Evolutionary conservation across 1,284 basidiomycete genomes (phyloP), one percentile per base, ranked within the genome.

Genomic region (Tylopilus sp.): DNA sequence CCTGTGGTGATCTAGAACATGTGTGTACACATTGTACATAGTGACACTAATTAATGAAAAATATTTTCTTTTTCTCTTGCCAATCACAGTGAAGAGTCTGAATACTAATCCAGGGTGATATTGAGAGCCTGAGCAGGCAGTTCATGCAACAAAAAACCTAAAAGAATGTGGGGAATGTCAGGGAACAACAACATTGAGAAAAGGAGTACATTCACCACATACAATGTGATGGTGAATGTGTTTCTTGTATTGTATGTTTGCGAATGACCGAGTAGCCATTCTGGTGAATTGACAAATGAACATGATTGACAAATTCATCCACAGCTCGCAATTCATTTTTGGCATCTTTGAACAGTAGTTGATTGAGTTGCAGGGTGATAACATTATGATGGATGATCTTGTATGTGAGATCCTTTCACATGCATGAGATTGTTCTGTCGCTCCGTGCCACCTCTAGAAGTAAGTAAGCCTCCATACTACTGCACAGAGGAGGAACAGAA

Each of bases 371-470:
- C 39, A 57, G 19, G 39, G 38, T 41, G 26, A 57, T 57, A 13
- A 41, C 39, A 41, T 57, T 57, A 13, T 18, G 55, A 33, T 57
- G 55, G 13, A 57, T 33, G 36, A 57, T 57, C 39, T 57, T 19
- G 9, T 39, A 41, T 29, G 52, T 15, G 18, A 53, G 52, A 32
- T 53, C 29, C 32, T 53, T 53, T 32, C 19, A 16, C 16, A 53
- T 29, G 15, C 18, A 19, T 39, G 55, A 57, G 39, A 57, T 57
- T 38, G 24, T 10, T 41, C 39, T 36, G 32, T 57, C 38, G 29
- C 55, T 57, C 15, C n/a, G 8, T 26, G 55, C 38, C 8, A n/a
- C 55, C 24, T 57, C 55, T 39, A 57, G 55, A n/a, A 56, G 55
- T 19, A 57, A 33, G 39, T 57, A 57, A 19, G 55, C 55, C 39